A percentile compares a stretch with the other conserved stretches of the same genome.
These are phyloP conservation scores for Fonsecaea multimorphosa DNA, from an alignment of 2,329 filamentous ascomycete species.

Conservation along the genomic window DNA sequence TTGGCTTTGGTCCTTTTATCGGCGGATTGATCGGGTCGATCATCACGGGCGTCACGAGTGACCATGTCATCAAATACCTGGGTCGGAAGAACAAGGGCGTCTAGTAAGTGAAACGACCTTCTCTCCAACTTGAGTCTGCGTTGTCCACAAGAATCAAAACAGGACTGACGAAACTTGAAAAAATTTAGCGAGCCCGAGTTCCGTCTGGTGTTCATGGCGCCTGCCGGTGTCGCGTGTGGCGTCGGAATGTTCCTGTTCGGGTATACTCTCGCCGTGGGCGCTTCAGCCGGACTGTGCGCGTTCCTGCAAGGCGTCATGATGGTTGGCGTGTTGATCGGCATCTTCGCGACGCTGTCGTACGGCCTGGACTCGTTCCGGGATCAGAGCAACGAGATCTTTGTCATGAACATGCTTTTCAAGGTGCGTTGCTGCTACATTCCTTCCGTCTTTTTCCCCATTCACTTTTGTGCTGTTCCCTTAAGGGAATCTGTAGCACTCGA, in stretches of 20 bases:
- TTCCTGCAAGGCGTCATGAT: constrained; percentile 43
- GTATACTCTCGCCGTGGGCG: constrained; percentile 34
- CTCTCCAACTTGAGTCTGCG: background rate
- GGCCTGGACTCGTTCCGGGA: constrained; percentile 42
- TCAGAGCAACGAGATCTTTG: constrained; percentile 42
- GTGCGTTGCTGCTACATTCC: constrained; percentile 9
- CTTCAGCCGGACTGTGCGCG: constrained; percentile 39
- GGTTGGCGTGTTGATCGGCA: constrained; percentile 41
- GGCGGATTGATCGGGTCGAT: constrained; percentile 43
- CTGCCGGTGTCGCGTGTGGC: constrained; percentile 35
- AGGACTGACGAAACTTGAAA: background rate
- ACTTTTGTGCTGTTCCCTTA: too few relatives aligned
- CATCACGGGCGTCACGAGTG: constrained; percentile 47
- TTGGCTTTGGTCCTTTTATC: constrained; percentile 33
- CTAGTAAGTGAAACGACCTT: constrained; percentile 37
- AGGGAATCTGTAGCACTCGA: background rate
- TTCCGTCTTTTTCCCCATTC: background rate
- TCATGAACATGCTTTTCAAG: constrained; percentile 44
- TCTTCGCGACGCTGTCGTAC: constrained; percentile 39
- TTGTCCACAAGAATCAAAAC: background rate
- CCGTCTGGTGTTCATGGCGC: constrained; percentile 41
- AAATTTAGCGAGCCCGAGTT: constrained; percentile 41
- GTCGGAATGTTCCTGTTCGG: constrained; percentile 43
- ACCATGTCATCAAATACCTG: constrained; percentile 46
- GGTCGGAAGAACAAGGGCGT: constrained; percentile 52